A percentile compares a stretch with the other conserved stretches of the same genome.
phyloP scores from a whole-genome alignment of 2,329 filamentous ascomycete genomes.

The Stylonectria norvegica region DNA sequence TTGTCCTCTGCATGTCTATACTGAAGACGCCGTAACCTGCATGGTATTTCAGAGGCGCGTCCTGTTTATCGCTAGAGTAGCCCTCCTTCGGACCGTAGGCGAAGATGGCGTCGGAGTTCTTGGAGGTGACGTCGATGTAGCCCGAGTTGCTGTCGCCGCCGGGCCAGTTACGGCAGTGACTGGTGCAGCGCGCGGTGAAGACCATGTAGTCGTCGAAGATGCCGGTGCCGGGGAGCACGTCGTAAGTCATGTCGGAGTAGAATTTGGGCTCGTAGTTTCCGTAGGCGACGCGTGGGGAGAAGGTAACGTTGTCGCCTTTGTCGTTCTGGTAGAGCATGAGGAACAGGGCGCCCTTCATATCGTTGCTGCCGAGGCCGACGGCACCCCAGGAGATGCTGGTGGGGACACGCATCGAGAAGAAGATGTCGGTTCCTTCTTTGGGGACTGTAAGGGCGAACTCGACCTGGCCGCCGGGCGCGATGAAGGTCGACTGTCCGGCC shows the following conservation, averaged over 20 bases:
- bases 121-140: slow-evolving; percentile 48
- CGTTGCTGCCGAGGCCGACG: slow-evolving; percentile 51
- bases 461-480: slow-evolving; percentile 41
- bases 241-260: slow-evolving; percentile 41
- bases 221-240: slow-evolving; percentile 46
- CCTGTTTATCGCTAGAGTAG: slow-evolving; percentile 40
- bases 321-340: slow-evolving; percentile 52
- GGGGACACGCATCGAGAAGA: slow-evolving; percentile 51
- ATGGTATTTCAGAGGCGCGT: slow-evolving; percentile 50
- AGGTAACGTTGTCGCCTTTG: slow-evolving; percentile 48
- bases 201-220: slow-evolving; percentile 45
- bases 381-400: slow-evolving; percentile 48
- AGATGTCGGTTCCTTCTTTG: slow-evolving; percentile 46
- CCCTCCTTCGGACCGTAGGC: slow-evolving; percentile 50
- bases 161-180: slow-evolving; percentile 51
- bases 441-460: slow-evolving; percentile 52
- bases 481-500: slow-evolving; percentile 40
- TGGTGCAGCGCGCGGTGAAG: slow-evolving; percentile 49
- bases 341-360: slow-evolving; percentile 51
- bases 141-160: slow-evolving; percentile 32
- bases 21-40: slow-evolving; percentile 51
- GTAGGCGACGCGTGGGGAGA: slow-evolving; percentile 51
- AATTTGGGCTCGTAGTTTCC: slow-evolving; percentile 52
- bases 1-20: slow-evolving; percentile 53
- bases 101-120: slow-evolving; percentile 50